Evolutionary conservation across 495 filamentous ascomycete species (phyloP), one percentile per base, ranked within the genome.

Genomic region (Penicillium robsamsonii): DNA sequence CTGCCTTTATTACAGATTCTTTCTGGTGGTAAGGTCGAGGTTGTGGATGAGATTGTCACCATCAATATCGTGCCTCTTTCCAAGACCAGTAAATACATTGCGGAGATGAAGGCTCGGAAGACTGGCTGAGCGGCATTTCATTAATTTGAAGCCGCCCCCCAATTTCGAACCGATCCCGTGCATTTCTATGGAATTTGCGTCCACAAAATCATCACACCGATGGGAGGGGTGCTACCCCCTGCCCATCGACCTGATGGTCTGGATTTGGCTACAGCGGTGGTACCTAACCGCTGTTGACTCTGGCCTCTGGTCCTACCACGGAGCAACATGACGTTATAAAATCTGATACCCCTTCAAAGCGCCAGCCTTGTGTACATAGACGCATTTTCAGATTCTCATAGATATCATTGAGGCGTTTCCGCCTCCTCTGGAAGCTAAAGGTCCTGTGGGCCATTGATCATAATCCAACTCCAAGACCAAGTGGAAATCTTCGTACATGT

Each of bases 11-110:
- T 90, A 57, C 87, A 91, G 75, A 80, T 89, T 50, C 71, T 97
- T 56, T 75, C 76, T n/a, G 73, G 79, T 13, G 86, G 88, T n/a
- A 92, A 89, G 60, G 82, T 92, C 5, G 91, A 94, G 72, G 79
- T 97, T 25, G 82, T 95, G 44, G 94, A 98, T 78, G 88, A 89
- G 46, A 65, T 97, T 59, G 82, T 97, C 9, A 84, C 76, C 69
- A 79, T 97, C 9, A 86, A 88, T 60, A 83, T 97, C 8, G 80
- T 98, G 29, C 92, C 92, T 0, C 85, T 79, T 62, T 66, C 65
- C 7, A 84, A 83, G 71, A 86, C 84, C 2, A 75, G 74, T 31
- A 77, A 68, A n/a, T 98, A 91, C 81, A 85, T 97, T 30, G 79
- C 80, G 53, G 90, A 95, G 53, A 91, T 90, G 72, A 97, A 95